Base-by-base conservation (phyloP, 129 eudicot species). In the Flaveria robusta region DNA sequence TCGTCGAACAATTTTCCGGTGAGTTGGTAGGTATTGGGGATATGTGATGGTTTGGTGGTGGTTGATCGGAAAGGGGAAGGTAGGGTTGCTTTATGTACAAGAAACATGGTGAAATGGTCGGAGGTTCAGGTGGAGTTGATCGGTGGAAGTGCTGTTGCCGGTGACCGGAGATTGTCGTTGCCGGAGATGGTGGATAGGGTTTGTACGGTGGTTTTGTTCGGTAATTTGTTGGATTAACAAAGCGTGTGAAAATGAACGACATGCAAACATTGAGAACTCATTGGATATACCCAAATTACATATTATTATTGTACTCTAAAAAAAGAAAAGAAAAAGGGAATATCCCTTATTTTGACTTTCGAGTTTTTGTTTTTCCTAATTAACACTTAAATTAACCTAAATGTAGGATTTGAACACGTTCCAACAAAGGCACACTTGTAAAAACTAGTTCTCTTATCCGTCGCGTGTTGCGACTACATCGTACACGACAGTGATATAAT, bases 41-140 rank as follows among this genome's bases (percentile, higher is more conserved):
- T 66, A 70, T 60, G 49, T 10, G 67, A 5, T 7, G 78, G 12
- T 47, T 75, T 76, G 23, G 77, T 85, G 1, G 59, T 41, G 68
- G 54, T 73, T 16, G 88, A 22, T 42, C 76, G 81, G 75, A 85
- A 85, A 31, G 70, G 86, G 6, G 88, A 81, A 4, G 86, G 72
- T 41, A 74, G 71, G 60, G 55, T 64, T 4, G 83, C 72, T 74
- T 77, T 81, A 55, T 85, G 81, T 20, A 74, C 82, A 1, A 81
- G 77, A 85, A 81, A 85, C 88, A 85, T 85, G 74, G 66, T 26
- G 63, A 22, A 14, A 9, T 18, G 47, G 34, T 51, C 12, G 69
- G 50, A 27, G 26, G 6, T 64, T 27, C 9, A 45, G 22, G 58
- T 16, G 7, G 58, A 7, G 19, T 49, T 0, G 55, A 41, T 27